phyloP scores from a whole-genome alignment of 2,329 filamentous ascomycete species.

The Aspergillus aculeatinus region DNA sequence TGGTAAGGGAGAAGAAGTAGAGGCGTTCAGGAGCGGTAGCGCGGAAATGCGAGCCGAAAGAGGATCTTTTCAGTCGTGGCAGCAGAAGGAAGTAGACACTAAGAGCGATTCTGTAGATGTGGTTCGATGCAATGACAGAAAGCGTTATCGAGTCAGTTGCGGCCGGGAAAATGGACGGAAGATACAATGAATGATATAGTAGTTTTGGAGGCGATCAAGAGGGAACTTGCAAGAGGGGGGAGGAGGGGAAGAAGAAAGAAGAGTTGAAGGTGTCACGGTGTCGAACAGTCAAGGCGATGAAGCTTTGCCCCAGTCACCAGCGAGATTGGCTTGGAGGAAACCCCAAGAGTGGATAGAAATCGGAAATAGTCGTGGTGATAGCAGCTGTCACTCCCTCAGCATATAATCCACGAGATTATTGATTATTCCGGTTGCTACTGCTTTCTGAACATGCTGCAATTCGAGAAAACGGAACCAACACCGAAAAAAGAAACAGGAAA shows the following conservation, averaged over 20 bases:
- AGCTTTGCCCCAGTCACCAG: slow-evolving; percentile 3
- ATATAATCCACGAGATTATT: slow-evolving; percentile 1
- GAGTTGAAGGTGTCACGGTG: slow-evolving; percentile 4
- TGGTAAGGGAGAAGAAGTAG: not conserved
- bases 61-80: not conserved
- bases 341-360: not conserved
- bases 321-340: no score
- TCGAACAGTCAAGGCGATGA: slow-evolving; percentile 4
- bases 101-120: not conserved
- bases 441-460: not conserved
- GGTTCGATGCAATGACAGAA: not conserved
- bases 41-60: not conserved
- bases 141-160: slow-evolving; percentile 12
- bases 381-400: not conserved
- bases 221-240: not conserved
- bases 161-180: not conserved
- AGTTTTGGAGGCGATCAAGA: slow-evolving; percentile 1
- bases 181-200: slow-evolving; percentile 2
- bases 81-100: not conserved
- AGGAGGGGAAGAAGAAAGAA: not conserved
- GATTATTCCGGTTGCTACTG: not conserved
- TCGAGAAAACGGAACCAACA: slow-evolving; percentile 15
- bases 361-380: not conserved
- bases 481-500: slow-evolving; percentile 6
- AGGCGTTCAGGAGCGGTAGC: not conserved